Percentiles rank a stretch among this genome's conserved stretches.
phyloP scores from a whole-genome alignment of 164 flowering plant genomes.

The Tinospora cordifolia region DNA sequence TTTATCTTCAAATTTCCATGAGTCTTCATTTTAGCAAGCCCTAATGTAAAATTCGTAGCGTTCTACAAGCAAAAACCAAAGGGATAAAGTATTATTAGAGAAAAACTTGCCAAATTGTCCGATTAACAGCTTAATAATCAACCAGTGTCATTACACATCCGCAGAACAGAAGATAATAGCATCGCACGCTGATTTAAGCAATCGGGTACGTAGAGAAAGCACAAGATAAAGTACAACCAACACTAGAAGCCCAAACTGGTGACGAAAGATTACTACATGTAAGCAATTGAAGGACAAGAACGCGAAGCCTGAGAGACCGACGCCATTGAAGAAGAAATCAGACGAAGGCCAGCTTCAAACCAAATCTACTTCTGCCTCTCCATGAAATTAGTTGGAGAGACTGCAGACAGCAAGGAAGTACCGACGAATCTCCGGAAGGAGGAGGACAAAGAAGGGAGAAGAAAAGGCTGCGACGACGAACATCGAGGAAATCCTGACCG shows the following conservation, averaged over 20 bases:
- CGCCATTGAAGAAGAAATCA: neutral
- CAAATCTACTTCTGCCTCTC: neutral
- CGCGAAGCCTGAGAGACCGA: no score
- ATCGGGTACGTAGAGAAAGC: neutral
- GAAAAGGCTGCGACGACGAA: neutral
- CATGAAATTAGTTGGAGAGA: no score
- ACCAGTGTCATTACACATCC: neutral
- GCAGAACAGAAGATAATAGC: no score
- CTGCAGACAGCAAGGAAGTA: neutral
- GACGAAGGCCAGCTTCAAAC: neutral
- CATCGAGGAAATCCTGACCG: neutral
- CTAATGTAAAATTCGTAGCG: neutral
- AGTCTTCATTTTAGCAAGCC: constrained; percentile 33
- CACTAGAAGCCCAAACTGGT: no score
- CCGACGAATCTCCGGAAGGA: neutral
- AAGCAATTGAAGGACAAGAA: neutral
- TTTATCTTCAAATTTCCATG: constrained; percentile 29
- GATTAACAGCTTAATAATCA: neutral
- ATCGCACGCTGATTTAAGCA: neutral
- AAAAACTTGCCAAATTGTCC: neutral
- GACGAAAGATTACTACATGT: no score
- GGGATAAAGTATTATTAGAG: neutral
- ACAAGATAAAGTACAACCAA: no score
- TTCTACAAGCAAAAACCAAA: neutral
- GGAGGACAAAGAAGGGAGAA: no score